Base-by-base conservation (phyloP, 768 basidiomycete genomes). In the Hygrocybe coccinea region DNA sequence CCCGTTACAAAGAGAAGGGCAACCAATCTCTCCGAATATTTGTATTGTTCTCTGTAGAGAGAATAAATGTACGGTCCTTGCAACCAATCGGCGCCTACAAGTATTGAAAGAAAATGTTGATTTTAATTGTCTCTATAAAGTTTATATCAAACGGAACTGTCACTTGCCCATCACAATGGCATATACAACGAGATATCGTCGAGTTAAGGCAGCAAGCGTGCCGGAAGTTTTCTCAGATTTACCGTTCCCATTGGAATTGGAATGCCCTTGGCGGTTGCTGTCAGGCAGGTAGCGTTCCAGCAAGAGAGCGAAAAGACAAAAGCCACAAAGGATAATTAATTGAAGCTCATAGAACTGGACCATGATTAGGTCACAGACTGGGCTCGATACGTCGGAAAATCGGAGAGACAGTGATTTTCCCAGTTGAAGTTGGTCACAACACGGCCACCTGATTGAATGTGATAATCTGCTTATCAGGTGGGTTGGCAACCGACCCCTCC, bases 61-160 rank as follows among this genome's bases (percentile, higher is more conserved):
- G 86, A 86, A 61, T 88, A 90, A 0, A 89, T 75, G 62, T 89
- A 89, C 14, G 88, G 88, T 0, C 88, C 88, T 67, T 89, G 86
- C 12, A 89, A 74, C 86, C 87, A 88, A 67, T 89, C 86, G 37
- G 86, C 84, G 55, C 82, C 86, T 87, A 61, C 36, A 47, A 54
- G 44, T 56, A 48, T 43, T 47, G 35, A 50, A 38, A 11, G 47
- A 24, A 15, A 50, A 59, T 54, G 21, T 37, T 29, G 41, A 17
- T 15, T 12, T 10, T 14, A 17, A 21, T 34, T 10, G 22, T 17
- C 19, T 50, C 36, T 34, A 24, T n/a, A 52, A 33, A 41, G 29
- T 33, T 44, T 36, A 25, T 21, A 19, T 35, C 24, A 24, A 22
- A 34, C 21, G 19, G 21, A 41, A 56, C 39, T 50, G 54, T 33